Conservation (phyloP, 2,329 filamentous ascomycete species). For the Penicillium decumbens region DNA sequence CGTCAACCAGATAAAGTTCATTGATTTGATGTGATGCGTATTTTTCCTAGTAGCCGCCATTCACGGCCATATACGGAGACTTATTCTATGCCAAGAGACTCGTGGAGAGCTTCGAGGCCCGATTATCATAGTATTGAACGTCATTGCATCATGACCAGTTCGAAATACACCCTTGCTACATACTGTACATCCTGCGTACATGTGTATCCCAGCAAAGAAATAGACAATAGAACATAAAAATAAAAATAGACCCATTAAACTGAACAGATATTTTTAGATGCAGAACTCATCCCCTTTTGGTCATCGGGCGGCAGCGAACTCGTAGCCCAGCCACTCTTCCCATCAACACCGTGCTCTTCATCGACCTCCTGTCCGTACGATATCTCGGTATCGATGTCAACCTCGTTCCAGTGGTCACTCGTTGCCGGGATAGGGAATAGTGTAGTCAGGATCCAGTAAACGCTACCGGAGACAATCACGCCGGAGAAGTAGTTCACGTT, state of each 20-base stretch:
- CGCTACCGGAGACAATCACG: constrained; percentile 61
- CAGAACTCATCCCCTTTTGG: constrained; percentile 21
- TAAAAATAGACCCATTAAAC: neutral
- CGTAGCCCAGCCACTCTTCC: constrained; percentile 5
- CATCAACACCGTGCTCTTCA: constrained; percentile 22
- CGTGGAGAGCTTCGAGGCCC: neutral
- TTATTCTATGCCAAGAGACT: neutral
- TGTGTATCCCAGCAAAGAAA: neutral
- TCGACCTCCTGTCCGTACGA: constrained; percentile 33
- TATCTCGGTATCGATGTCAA: constrained; percentile 45
- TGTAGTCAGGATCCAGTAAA: constrained; percentile 68
- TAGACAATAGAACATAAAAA: neutral
- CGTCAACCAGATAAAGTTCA: too few relatives aligned
- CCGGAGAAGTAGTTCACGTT: constrained; percentile 87
- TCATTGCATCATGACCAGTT: constrained; percentile 10
- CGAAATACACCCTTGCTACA: neutral
- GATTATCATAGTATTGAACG: constrained; percentile 7
- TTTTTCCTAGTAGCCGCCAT: too few relatives aligned
- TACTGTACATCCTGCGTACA: constrained; percentile 7
- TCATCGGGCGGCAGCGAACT: constrained; percentile 15
- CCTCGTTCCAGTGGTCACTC: constrained; percentile 72
- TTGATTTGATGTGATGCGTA: too few relatives aligned
- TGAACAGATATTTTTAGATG: constrained; percentile 13
- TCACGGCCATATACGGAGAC: too few relatives aligned
- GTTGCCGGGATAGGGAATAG: constrained; percentile 69